These are phyloP conservation scores for Styphnolobium japonicum DNA, from an alignment of 306 rosid genomes.

Conservation along the genomic window DNA sequence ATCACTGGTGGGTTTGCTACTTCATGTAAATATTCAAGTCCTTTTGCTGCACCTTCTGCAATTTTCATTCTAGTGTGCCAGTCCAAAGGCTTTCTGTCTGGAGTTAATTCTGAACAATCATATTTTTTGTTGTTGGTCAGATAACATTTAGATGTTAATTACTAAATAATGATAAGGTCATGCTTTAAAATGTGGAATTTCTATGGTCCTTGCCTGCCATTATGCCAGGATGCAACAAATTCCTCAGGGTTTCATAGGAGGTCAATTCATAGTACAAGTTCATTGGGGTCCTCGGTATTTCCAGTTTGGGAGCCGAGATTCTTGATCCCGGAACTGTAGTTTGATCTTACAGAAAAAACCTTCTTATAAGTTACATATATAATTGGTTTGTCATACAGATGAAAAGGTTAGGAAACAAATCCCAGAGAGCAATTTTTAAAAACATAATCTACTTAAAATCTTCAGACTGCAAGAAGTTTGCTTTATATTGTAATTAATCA, in stretches of 20 bases:
- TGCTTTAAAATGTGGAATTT: neutral
- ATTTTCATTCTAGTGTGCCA: conserved; percentile 80
- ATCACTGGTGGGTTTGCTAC: conserved; percentile 79
- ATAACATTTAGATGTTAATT: neutral
- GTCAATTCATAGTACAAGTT: neutral
- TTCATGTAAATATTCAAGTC: conserved; percentile 81
- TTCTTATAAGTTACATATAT: neutral
- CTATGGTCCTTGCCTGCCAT: neutral
- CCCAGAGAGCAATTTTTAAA: neutral
- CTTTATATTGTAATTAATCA: neutral
- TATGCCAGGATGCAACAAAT: neutral
- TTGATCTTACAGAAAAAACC: neutral
- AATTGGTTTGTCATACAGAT: neutral
- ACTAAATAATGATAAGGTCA: neutral
- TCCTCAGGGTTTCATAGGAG: neutral
- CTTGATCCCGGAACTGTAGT: neutral
- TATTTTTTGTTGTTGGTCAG: neutral
- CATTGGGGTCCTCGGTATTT: neutral
- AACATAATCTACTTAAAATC: neutral
- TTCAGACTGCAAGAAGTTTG: neutral
- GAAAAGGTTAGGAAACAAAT: neutral
- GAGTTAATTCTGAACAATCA: conserved; percentile 41
- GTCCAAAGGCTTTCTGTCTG: conserved; percentile 49
- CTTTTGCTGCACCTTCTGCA: conserved; percentile 86
- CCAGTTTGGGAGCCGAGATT: neutral